A percentile compares a stretch with the other conserved stretches of the same genome.
Evolutionary conservation across 306 rosid genomes (phyloP).

Genomic region (Hippophae rhamnoides): DNA sequence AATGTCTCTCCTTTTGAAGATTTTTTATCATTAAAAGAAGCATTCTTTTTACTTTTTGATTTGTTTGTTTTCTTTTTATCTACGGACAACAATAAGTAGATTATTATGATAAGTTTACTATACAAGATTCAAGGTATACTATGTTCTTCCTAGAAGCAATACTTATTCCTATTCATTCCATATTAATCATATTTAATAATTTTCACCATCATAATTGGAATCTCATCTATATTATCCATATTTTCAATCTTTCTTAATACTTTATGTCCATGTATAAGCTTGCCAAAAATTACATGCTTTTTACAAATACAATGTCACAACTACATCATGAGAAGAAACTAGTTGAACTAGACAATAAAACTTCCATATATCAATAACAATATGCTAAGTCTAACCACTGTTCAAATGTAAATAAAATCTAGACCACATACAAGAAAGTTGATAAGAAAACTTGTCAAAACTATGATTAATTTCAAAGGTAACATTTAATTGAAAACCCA

Average conservation of each 20-base stretch:
- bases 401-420: not conserved
- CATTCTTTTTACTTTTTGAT: constrained; percentile 34
- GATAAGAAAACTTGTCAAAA: constrained; percentile 55
- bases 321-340: constrained; percentile 7
- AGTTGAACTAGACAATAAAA: not conserved
- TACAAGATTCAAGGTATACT: constrained; percentile 25
- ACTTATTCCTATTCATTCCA: too few species aligned
- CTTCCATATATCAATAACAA: not conserved
- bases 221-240: too few species aligned
- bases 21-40: constrained; percentile 52
- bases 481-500: constrained; percentile 78
- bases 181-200: too few species aligned
- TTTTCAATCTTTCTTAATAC: too few species aligned
- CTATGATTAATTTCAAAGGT: constrained; percentile 65
- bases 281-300: too few species aligned
- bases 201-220: too few species aligned
- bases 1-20: constrained; percentile 57
- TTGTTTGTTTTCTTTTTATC: constrained; percentile 50
- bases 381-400: not conserved
- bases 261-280: too few species aligned
- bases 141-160: constrained; percentile 46
- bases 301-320: too few species aligned
- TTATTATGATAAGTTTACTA: constrained; percentile 53
- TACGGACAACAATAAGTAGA: constrained; percentile 19
- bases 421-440: not conserved